Conservation (phyloP, 2,329 filamentous ascomycete genomes). For the Tolypocladium tundrense region DNA sequence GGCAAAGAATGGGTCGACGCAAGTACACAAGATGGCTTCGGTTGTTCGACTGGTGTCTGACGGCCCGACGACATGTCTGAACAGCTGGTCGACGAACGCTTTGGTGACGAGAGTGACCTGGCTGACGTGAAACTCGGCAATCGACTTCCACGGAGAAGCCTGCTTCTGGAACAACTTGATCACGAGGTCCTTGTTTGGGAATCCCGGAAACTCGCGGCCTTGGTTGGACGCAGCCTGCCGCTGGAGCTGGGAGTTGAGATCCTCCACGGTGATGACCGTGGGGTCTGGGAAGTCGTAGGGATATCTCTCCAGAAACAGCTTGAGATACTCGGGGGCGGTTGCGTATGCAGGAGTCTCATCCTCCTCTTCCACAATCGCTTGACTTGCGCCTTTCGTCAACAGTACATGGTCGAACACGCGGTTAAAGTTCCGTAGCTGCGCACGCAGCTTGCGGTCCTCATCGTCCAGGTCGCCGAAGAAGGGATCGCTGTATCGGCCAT, state of each 20-base stretch:
- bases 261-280: slow-evolving; percentile 1
- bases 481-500: slow-evolving; percentile 18
- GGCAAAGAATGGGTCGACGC: slow-evolving; percentile 18
- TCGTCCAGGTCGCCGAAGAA: slow-evolving; percentile 24
- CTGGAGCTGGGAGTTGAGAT: slow-evolving; percentile 18
- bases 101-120: slow-evolving; percentile 17
- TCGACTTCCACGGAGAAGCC: slow-evolving; percentile 24
- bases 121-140: slow-evolving; percentile 25
- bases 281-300: slow-evolving; percentile 15
- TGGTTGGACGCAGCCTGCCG: slow-evolving; percentile 23
- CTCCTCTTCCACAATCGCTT: slow-evolving; percentile 6
- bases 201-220: slow-evolving; percentile 29
- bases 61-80: slow-evolving; percentile 20
- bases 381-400: slow-evolving; percentile 11
- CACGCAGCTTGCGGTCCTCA: slow-evolving; percentile 15
- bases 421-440: slow-evolving; percentile 19
- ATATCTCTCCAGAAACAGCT: slow-evolving; percentile 11
- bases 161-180: slow-evolving; percentile 29
- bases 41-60: background rate
- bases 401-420: slow-evolving; percentile 18
- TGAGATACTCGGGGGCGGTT: slow-evolving; percentile 16
- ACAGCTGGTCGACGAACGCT: slow-evolving; percentile 24
- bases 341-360: background rate
- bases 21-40: slow-evolving; percentile 12
- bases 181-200: slow-evolving; percentile 23